phyloP scores from a whole-genome alignment of 2,329 filamentous ascomycete species.

The Ascochyta koolunga region DNA sequence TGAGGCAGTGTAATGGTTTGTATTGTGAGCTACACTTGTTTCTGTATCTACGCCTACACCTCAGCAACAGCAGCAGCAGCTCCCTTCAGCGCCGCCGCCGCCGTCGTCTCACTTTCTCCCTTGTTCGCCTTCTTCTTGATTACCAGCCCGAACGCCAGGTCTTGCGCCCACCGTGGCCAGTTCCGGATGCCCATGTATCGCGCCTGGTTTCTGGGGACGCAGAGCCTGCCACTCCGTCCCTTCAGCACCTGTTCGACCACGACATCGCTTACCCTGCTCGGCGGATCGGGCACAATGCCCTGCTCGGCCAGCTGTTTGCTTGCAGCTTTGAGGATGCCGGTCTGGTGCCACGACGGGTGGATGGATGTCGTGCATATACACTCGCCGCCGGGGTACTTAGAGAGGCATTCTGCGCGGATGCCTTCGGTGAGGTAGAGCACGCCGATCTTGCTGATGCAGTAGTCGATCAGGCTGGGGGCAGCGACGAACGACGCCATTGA shows the following conservation, averaged over 20 bases:
- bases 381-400: conserved; percentile 30
- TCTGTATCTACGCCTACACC: too few relatives aligned
- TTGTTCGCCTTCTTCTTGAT: not conserved
- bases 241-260: conserved; percentile 35
- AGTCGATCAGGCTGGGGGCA: conserved; percentile 33
- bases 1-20: too few relatives aligned
- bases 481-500: conserved; percentile 38
- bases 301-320: conserved; percentile 16
- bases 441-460: conserved; percentile 36
- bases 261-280: conserved; percentile 27
- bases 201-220: conserved; percentile 26
- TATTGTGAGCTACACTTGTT: too few relatives aligned
- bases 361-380: conserved; percentile 38
- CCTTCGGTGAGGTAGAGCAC: conserved; percentile 40
- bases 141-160: conserved; percentile 25
- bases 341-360: conserved; percentile 37
- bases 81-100: not conserved
- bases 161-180: conserved; percentile 37
- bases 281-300: conserved; percentile 24
- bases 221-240: conserved; percentile 29
- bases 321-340: conserved; percentile 30
- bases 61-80: not conserved
- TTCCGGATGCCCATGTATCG: conserved; percentile 18
- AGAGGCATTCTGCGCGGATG: conserved; percentile 34
- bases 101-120: not conserved